phyloP scores from a whole-genome alignment of 208 protist genomes.

The Crithidia fasciculata region DNA sequence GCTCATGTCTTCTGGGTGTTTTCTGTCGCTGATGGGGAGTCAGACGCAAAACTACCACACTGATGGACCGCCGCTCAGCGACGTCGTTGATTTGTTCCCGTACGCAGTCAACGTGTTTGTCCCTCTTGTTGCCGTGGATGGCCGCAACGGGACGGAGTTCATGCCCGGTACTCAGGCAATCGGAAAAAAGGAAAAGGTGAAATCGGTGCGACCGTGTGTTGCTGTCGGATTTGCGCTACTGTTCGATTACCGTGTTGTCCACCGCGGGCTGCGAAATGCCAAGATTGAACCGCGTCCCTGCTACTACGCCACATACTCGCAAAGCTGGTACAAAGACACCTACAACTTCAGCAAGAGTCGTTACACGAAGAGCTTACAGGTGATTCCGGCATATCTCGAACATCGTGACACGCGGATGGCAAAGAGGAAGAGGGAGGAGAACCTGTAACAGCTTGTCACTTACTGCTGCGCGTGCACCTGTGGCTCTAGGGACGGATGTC shows the following conservation, averaged over 20 bases:
- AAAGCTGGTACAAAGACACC: conserved; percentile 63
- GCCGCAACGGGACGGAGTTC: conserved; percentile 69
- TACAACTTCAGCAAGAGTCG: conserved; percentile 64
- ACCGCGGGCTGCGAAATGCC: conserved; percentile 58
- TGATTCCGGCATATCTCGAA: conserved; percentile 20
- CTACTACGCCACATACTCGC: conserved; percentile 64
- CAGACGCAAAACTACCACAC: conserved; percentile 58
- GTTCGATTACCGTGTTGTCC: conserved; percentile 73
- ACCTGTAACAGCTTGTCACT: not conserved
- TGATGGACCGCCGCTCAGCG: conserved; percentile 57
- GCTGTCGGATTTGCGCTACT: conserved; percentile 49
- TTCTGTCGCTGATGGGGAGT: conserved; percentile 66
- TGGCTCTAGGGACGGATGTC: too few species aligned
- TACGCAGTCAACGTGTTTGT: conserved; percentile 81
- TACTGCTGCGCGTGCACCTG: too few species aligned
- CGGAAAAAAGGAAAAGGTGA: conserved; percentile 2
- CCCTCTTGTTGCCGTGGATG: conserved; percentile 59
- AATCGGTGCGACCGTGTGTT: conserved; percentile 42
- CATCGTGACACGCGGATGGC: conserved; percentile 30
- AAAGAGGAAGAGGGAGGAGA: conserved; percentile 1
- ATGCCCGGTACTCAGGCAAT: conserved; percentile 46
- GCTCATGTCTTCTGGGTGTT: conserved; percentile 66
- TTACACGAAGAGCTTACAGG: conserved; percentile 46
- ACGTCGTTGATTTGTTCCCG: conserved; percentile 54
- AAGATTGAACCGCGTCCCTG: conserved; percentile 46